Conservation (phyloP, 169 alveolate species). For the Besnoitia besnoiti region DNA sequence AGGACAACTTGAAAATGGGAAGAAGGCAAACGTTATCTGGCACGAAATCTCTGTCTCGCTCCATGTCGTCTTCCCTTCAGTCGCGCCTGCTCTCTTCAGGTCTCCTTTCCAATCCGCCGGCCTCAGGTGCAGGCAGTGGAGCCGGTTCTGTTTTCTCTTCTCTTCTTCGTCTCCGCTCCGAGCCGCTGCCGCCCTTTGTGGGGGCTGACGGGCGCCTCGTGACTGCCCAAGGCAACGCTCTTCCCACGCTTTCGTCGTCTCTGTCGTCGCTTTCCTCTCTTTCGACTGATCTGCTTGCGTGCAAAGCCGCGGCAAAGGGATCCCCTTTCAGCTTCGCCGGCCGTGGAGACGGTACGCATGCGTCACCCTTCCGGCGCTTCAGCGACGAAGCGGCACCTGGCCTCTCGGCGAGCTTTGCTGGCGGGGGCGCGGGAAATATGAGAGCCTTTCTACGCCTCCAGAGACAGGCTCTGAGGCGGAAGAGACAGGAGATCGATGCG, state of each 20-base stretch:
- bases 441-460: slow-evolving; percentile 20
- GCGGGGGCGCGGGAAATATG: slow-evolving; percentile 4
- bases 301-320: too few relatives aligned
- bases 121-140: neutral
- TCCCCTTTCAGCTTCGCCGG: too few relatives aligned
- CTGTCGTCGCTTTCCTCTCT: neutral
- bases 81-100: neutral
- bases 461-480: slow-evolving; percentile 40
- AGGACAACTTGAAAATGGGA: neutral
- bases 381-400: neutral
- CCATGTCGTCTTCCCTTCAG: neutral
- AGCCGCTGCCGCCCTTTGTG: slow-evolving; percentile 7
- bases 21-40: neutral
- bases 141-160: neutral
- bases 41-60: neutral
- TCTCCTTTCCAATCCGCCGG: too few relatives aligned
- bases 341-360: slow-evolving; percentile 7
- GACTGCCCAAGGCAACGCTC: neutral
- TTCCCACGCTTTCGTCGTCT: neutral
- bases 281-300: too few relatives aligned
- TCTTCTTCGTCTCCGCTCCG: neutral
- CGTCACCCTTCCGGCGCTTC: neutral
- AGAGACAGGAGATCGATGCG: slow-evolving; percentile 35
- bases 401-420: neutral
- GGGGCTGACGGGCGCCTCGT: neutral